These are phyloP conservation scores for Parafenestella ontariensis DNA, from an alignment of 2,329 filamentous ascomycete genomes.

Conservation along the genomic window DNA sequence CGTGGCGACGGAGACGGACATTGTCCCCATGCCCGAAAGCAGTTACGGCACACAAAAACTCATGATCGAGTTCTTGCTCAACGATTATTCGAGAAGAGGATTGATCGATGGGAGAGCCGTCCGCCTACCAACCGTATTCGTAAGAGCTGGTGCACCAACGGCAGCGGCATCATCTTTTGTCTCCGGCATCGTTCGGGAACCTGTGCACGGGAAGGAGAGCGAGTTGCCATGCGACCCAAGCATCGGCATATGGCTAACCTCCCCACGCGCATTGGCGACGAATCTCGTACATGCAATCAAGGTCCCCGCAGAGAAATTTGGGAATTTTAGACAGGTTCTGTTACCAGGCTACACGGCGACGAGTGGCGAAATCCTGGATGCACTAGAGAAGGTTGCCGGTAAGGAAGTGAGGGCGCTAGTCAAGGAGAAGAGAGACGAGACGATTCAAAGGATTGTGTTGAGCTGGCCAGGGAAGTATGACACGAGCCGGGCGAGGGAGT, in stretches of 20 bases:
- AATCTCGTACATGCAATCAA: conserved; percentile 62
- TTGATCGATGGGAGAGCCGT: conserved; percentile 65
- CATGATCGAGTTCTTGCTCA: conserved; percentile 67
- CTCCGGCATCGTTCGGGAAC: conserved; percentile 70
- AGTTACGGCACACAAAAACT: conserved; percentile 71
- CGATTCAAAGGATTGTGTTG: conserved; percentile 60
- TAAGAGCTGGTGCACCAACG: conserved; percentile 66
- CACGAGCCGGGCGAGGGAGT: conserved; percentile 60
- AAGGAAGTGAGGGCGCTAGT: conserved; percentile 60
- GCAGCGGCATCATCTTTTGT: conserved; percentile 69
- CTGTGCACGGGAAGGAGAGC: conserved; percentile 62
- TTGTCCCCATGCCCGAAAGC: conserved; percentile 67
- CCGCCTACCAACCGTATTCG: conserved; percentile 68
- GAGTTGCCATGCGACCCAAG: conserved; percentile 59
- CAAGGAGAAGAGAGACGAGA: conserved; percentile 59
- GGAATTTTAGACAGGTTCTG: conserved; percentile 60
- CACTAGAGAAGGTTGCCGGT: conserved; percentile 62
- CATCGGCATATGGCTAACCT: conserved; percentile 65
- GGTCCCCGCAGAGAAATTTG: conserved; percentile 59
- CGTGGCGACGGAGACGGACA: conserved; percentile 44
- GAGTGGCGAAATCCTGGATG: conserved; percentile 64
- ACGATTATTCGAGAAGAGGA: conserved; percentile 67
- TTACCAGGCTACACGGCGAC: conserved; percentile 63
- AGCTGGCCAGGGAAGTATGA: conserved; percentile 66
- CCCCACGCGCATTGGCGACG: conserved; percentile 60